Evolutionary conservation across 257 asterid genomes (phyloP).

Genomic region (Ilex aquifolium): DNA sequence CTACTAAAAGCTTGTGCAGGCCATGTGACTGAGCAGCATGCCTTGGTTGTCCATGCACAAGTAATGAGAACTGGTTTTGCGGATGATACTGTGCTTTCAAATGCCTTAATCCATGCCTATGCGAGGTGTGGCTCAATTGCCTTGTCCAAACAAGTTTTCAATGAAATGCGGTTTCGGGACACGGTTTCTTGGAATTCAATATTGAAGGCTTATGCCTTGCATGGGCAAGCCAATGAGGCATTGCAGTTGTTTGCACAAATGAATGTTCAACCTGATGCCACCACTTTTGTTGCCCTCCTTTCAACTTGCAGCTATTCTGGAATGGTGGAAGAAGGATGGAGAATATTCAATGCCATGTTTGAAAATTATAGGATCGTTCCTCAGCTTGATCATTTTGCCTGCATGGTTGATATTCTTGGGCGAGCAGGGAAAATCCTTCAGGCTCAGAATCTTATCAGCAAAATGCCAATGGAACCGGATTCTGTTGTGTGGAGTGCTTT

Average conservation of each 20-base stretch:
- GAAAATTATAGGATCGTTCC: slow-evolving; percentile 55
- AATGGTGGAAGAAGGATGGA: slow-evolving; percentile 62
- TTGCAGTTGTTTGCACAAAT: slow-evolving; percentile 41
- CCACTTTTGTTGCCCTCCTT: slow-evolving; percentile 71
- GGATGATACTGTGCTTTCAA: slow-evolving; percentile 39
- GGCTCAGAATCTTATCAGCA: slow-evolving; percentile 46
- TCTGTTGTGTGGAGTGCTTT: slow-evolving; percentile 81
- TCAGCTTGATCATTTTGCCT: slow-evolving; percentile 80
- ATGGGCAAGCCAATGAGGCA: slow-evolving; percentile 61
- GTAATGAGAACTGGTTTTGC: slow-evolving; percentile 44
- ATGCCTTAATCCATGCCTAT: slow-evolving; percentile 72
- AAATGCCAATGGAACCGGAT: slow-evolving; percentile 73
- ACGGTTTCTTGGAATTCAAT: slow-evolving; percentile 73
- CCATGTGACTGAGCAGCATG: slow-evolving; percentile 49
- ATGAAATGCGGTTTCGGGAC: slow-evolving; percentile 49
- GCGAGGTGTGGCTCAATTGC: slow-evolving; percentile 66
- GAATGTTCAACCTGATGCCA: slow-evolving; percentile 55
- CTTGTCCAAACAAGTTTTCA: slow-evolving; percentile 47
- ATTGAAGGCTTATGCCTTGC: slow-evolving; percentile 75
- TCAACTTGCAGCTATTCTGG: slow-evolving; percentile 86
- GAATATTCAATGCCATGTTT: slow-evolving; percentile 46
- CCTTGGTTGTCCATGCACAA: slow-evolving; percentile 54
- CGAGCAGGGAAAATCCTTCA: slow-evolving; percentile 61
- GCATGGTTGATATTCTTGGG: slow-evolving; percentile 69
- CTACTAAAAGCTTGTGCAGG: slow-evolving; percentile 75